These are phyloP conservation scores for Sabuloglossum arenarium DNA, from an alignment of 495 filamentous ascomycete genomes.

Conservation along the genomic window DNA sequence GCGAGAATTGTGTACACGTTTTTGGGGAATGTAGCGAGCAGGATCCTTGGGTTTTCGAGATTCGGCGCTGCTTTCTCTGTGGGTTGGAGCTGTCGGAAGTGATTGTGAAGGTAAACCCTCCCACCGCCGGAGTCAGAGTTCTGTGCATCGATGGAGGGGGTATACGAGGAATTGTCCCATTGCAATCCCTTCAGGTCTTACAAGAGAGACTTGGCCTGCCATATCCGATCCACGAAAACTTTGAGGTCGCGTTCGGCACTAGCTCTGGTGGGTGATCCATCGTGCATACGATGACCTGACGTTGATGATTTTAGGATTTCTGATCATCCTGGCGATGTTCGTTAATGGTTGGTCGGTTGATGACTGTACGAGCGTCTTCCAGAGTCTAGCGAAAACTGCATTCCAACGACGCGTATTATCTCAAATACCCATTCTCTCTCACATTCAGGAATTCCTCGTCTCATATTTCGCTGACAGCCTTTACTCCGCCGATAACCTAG, in stretches of 20 bases:
- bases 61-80: too few relatives aligned
- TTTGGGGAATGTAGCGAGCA: constrained; percentile 6
- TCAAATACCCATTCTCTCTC: constrained; percentile 7
- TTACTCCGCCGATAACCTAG: constrained; percentile 13
- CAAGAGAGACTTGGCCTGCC: constrained; percentile 12
- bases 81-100: constrained; percentile 1
- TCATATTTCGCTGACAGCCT: constrained; percentile 15
- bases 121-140: constrained; percentile 15
- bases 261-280: constrained; percentile 14
- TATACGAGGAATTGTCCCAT: constrained; percentile 16
- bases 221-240: constrained; percentile 13
- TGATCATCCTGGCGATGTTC: constrained; percentile 15
- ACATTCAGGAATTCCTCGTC: constrained; percentile 9
- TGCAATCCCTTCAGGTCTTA: constrained; percentile 18
- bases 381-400: constrained; percentile 13
- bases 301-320: constrained; percentile 13
- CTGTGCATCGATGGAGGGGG: constrained; percentile 19
- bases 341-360: constrained; percentile 10
- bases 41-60: too few relatives aligned
- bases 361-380: constrained; percentile 12
- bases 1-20: constrained; percentile 13
- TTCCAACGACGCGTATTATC: constrained; percentile 9
- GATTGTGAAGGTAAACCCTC: constrained; percentile 14
- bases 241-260: constrained; percentile 18
- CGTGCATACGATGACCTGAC: neutral